Percentiles rank a stretch among this genome's conserved stretches.
These are phyloP conservation scores for Pseudonitzschia pungens DNA, from an alignment of 108 stramenopile genomes.

Conservation along the genomic window DNA sequence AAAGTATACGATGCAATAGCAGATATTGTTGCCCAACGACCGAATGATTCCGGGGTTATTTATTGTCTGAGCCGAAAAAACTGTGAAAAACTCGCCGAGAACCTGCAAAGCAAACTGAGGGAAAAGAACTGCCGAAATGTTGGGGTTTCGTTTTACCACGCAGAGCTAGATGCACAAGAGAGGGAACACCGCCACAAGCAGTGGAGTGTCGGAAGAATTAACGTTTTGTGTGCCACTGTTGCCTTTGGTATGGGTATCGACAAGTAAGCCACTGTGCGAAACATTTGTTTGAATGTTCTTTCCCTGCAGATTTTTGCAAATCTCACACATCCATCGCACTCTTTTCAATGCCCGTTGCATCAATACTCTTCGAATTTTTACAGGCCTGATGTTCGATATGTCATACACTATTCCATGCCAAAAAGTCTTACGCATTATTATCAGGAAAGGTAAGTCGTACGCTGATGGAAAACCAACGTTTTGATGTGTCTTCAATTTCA, in stretches of 20 bases:
- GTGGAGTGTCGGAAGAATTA: conserved; percentile 87
- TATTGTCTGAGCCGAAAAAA: conserved; percentile 97
- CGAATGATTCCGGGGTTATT: conserved; percentile 91
- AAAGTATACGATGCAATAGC: conserved; percentile 80
- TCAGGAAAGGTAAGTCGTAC: conserved; percentile 67
- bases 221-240: conserved; percentile 91
- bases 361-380: not conserved
- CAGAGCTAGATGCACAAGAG: conserved; percentile 80
- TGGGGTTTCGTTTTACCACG: conserved; percentile 93
- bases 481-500: not conserved
- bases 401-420: conserved; percentile 97
- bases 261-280: conserved; percentile 20
- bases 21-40: conserved; percentile 67
- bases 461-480: not conserved
- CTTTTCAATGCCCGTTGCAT: not conserved
- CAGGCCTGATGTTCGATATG: conserved; percentile 89
- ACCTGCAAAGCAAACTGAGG: conserved; percentile 59
- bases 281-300: not conserved
- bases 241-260: conserved; percentile 65
- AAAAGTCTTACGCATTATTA: conserved; percentile 98
- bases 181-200: conserved; percentile 79
- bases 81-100: conserved; percentile 82
- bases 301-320: too few relatives aligned
- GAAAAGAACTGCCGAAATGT: conserved; percentile 60
- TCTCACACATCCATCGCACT: not conserved